phyloP scores from a whole-genome alignment of 352 stramenopile genomes.

The Pythium grandisporangium region DNA sequence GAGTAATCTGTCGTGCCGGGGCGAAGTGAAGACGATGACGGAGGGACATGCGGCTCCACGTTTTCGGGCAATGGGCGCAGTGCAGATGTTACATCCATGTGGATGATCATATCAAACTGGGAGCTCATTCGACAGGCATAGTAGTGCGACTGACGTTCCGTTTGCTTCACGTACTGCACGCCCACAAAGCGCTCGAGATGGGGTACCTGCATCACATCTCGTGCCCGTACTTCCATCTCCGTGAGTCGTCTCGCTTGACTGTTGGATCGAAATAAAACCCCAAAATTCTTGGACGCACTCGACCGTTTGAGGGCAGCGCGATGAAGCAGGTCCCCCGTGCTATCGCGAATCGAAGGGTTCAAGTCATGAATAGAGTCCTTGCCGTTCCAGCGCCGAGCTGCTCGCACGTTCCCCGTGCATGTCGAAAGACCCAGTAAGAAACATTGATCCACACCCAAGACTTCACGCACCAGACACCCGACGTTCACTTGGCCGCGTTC shows the following conservation, averaged over 20 bases:
- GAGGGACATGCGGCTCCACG: conserved; percentile 7
- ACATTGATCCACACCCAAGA: conserved; percentile 10
- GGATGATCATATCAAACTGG: conserved; percentile 20
- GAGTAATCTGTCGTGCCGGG: too few relatives aligned
- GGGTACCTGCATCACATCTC: conserved; percentile 2
- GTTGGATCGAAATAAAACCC: conserved; percentile 11
- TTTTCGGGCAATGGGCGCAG: conserved; percentile 15
- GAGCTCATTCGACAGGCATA: conserved; percentile 13
- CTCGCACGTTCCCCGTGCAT: conserved; percentile 14
- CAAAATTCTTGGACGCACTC: conserved; percentile 9
- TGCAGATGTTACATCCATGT: conserved; percentile 19
- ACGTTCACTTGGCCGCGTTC: conserved; percentile 18
- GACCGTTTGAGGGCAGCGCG: not conserved
- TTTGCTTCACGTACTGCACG: conserved; percentile 19
- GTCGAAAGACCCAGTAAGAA: conserved; percentile 22
- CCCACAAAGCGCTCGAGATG: conserved; percentile 21
- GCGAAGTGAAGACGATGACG: too few relatives aligned
- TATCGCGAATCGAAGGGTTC: conserved; percentile 9
- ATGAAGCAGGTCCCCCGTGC: conserved; percentile 15
- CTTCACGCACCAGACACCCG: conserved; percentile 17
- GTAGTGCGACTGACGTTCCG: conserved; percentile 19
- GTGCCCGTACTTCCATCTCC: not conserved
- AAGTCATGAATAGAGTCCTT: conserved; percentile 16
- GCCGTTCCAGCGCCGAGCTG: conserved; percentile 17
- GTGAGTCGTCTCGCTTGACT: not conserved